These are phyloP conservation scores for Prosopis cineraria DNA, from an alignment of 306 rosid genomes.

Conservation along the genomic window DNA sequence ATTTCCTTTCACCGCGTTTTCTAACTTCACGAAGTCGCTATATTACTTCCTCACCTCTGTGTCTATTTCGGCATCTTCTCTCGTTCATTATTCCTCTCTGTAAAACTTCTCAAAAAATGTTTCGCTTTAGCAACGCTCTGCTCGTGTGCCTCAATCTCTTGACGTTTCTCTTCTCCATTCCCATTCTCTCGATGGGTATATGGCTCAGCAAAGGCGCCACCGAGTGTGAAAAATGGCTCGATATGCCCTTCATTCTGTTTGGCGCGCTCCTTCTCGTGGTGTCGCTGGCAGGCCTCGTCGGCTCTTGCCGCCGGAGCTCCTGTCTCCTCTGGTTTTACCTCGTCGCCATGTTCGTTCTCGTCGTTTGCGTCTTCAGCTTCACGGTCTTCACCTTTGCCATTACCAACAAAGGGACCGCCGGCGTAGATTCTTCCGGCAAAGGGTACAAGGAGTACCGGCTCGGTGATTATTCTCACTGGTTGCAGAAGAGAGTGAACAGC, in stretches of 20 bases:
- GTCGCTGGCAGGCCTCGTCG: conserved; percentile 64
- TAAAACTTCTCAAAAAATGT: conserved; percentile 20
- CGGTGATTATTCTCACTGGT: conserved; percentile 70
- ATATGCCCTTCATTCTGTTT: conserved; percentile 51
- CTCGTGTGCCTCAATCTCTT: conserved; percentile 54
- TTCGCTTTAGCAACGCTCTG: conserved; percentile 53
- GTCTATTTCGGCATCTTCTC: background rate
- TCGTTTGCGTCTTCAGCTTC: conserved; percentile 46
- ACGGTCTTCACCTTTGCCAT: conserved; percentile 57
- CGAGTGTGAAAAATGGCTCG: conserved; percentile 59
- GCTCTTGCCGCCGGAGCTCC: conserved; percentile 57
- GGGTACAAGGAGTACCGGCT: conserved; percentile 74
- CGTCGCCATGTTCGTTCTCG: conserved; percentile 63
- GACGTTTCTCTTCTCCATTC: conserved; percentile 56
- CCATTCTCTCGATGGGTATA: conserved; percentile 54
- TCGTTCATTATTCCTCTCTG: background rate
- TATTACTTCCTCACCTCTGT: background rate
- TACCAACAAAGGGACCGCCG: conserved; percentile 67
- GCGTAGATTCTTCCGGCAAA: conserved; percentile 32
- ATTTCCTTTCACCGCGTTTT: background rate
- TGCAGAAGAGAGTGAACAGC: conserved; percentile 63
- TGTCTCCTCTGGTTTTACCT: conserved; percentile 70
- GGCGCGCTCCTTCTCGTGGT: conserved; percentile 63
- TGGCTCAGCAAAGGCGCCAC: conserved; percentile 50
- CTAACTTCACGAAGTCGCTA: background rate